Conservation (phyloP, 2,329 filamentous ascomycete genomes). For the Malbranchea cinnamomea region DNA sequence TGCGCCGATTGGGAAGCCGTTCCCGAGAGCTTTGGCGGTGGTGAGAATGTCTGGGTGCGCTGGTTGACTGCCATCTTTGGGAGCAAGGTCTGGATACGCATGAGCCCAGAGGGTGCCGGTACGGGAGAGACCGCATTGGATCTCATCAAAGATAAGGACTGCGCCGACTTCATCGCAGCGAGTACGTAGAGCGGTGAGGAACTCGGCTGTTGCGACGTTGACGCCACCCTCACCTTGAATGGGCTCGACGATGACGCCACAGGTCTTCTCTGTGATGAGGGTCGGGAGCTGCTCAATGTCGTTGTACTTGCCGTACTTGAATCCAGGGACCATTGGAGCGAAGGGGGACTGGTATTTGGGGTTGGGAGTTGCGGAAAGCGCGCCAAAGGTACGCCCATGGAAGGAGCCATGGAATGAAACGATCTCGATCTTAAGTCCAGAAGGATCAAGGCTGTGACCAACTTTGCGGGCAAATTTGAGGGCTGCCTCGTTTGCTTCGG, state of each 20-base stretch:
- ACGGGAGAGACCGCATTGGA: constrained; percentile 81
- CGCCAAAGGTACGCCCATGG: constrained; percentile 93
- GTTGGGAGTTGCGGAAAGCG: constrained; percentile 89
- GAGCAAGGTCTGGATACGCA: constrained; percentile 44
- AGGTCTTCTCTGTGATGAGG: constrained; percentile 71
- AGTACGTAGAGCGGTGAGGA: constrained; percentile 67
- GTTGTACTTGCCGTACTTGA: constrained; percentile 75
- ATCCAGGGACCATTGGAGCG: constrained; percentile 87
- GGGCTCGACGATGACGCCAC: constrained; percentile 89
- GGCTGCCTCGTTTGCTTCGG: constrained; percentile 93
- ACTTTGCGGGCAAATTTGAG: constrained; percentile 94
- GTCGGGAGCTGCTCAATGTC: constrained; percentile 56
- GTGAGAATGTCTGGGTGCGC: constrained; percentile 91
- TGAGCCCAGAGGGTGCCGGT: constrained; percentile 91
- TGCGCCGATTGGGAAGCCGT: constrained; percentile 89
- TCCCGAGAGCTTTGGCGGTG: constrained; percentile 88
- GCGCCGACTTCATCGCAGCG: constrained; percentile 78
- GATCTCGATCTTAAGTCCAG: constrained; percentile 62
- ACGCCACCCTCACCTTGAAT: constrained; percentile 96
- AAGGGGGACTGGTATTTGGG: constrained; percentile 96
- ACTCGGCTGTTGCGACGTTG: constrained; percentile 66
- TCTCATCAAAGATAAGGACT: constrained; percentile 88
- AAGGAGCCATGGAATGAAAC: constrained; percentile 88
- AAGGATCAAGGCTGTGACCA: constrained; percentile 59
- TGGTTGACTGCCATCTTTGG: constrained; percentile 30